These are phyloP conservation scores for Plenodomus biglobosus DNA, from an alignment of 2,329 filamentous ascomycete genomes.

Conservation along the genomic window DNA sequence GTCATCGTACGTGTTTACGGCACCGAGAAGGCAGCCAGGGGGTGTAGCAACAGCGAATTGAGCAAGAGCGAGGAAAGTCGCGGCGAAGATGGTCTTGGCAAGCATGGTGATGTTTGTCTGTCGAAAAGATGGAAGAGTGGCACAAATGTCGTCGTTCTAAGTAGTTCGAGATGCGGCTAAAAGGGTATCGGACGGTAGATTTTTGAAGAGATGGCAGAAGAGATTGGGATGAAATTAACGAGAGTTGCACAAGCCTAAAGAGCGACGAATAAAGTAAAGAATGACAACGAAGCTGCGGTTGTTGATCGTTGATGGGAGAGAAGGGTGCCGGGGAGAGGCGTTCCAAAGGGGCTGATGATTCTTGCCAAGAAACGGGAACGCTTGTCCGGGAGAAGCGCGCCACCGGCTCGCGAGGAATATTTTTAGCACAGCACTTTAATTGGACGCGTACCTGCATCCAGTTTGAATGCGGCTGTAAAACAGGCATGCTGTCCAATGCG, in stretches of 20 bases:
- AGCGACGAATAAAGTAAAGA: constrained; percentile 1
- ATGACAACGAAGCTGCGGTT: constrained; percentile 1
- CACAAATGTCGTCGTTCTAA: neutral
- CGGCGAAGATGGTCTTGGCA: constrained; percentile 30
- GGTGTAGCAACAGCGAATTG: constrained; percentile 25
- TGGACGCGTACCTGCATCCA: neutral
- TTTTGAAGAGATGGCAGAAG: too few species aligned
- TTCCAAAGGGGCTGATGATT: neutral
- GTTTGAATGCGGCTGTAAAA: neutral
- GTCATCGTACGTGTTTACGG: constrained; percentile 32
- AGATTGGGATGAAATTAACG: constrained; percentile 11
- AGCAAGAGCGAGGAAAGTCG: constrained; percentile 29
- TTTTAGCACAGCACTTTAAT: neutral
- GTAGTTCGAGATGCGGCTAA: neutral
- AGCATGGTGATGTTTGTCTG: constrained; percentile 27
- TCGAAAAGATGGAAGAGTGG: too few species aligned
- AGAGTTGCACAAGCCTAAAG: neutral
- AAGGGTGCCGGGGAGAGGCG: neutral
- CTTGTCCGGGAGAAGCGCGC: neutral
- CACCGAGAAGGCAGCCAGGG: constrained; percentile 36
- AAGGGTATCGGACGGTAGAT: too few species aligned
- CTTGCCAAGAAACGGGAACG: neutral
- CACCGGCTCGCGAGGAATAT: neutral
- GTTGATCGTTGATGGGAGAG: neutral
- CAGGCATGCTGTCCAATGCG: neutral